Percentiles rank a stretch among this genome's conserved stretches.
phyloP scores from a whole-genome alignment of 305 asterid genomes.

The Solanum hybrid region DNA sequence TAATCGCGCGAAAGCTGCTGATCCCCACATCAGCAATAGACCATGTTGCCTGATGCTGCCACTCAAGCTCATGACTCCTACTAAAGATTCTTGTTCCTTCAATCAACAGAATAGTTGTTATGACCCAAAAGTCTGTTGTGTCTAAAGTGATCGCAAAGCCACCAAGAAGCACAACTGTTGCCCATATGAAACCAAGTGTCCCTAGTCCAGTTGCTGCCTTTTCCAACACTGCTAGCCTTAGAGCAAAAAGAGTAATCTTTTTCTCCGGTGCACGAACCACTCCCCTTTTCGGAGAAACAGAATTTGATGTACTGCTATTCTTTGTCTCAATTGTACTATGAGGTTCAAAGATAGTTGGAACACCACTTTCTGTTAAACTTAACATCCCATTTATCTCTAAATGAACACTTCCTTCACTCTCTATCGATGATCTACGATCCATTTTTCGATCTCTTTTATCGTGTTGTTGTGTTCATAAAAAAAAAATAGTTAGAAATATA shows the following conservation, averaged over 20 bases:
- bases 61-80: conserved; percentile 91
- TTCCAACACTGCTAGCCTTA: conserved; percentile 80
- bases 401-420: conserved; percentile 39
- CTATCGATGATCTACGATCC: conserved; percentile 39
- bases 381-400: conserved; percentile 31
- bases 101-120: conserved; percentile 58
- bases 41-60: conserved; percentile 97
- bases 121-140: conserved; percentile 82
- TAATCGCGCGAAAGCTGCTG: conserved; percentile 60
- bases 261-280: conserved; percentile 67
- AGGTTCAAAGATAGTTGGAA: conserved; percentile 39
- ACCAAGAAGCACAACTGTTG: conserved; percentile 90
- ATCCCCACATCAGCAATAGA: conserved; percentile 62
- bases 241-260: conserved; percentile 83
- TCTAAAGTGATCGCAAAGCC: conserved; percentile 82
- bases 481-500: not conserved
- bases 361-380: conserved; percentile 19
- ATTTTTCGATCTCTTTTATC: conserved; percentile 5
- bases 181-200: conserved; percentile 92
- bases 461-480: not conserved
- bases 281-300: conserved; percentile 9
- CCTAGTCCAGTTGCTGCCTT: conserved; percentile 84
- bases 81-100: conserved; percentile 85
- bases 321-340: conserved; percentile 31
- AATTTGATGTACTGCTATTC: conserved; percentile 25